Evolutionary conservation across 2,329 filamentous ascomycete species (phyloP).

Genomic region (Paraphaeosphaeria minitans): DNA sequence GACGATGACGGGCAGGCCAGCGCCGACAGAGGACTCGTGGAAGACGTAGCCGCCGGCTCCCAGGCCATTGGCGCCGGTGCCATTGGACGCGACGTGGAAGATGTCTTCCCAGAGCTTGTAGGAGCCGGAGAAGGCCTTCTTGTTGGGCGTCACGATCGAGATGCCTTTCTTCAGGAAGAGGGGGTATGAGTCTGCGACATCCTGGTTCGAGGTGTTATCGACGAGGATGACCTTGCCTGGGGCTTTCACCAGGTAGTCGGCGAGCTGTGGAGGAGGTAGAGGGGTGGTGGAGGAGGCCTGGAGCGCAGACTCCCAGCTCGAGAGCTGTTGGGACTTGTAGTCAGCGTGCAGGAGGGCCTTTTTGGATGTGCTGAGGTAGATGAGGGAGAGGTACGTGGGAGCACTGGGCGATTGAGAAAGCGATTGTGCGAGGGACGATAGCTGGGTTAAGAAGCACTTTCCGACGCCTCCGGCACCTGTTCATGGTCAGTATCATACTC

Average conservation of each 20-base stretch:
- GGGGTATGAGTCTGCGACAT: conserved; percentile 83
- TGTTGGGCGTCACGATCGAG: conserved; percentile 94
- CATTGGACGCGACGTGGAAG: conserved; percentile 72
- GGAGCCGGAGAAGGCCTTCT: conserved; percentile 91
- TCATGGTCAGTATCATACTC: conserved; percentile 11
- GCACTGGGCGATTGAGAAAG: conserved; percentile 58
- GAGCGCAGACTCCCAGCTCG: conserved; percentile 65
- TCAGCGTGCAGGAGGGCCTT: conserved; percentile 78
- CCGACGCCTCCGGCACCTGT: conserved; percentile 90
- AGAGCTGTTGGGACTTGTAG: conserved; percentile 65
- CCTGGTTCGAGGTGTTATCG: conserved; percentile 93
- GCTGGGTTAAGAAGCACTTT: conserved; percentile 85
- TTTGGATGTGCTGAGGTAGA: conserved; percentile 85
- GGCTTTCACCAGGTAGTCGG: conserved; percentile 76
- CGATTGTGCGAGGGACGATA: conserved; percentile 69
- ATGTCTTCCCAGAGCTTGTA: conserved; percentile 86
- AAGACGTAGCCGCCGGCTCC: conserved; percentile 73
- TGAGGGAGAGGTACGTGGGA: conserved; percentile 72
- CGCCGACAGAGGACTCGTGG: conserved; percentile 94
- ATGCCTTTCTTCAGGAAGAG: conserved; percentile 79
- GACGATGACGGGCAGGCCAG: conserved; percentile 89
- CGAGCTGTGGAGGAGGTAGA: conserved; percentile 70
- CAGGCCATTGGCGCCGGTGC: conserved; percentile 54
- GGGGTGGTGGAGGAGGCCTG: conserved; percentile 67
- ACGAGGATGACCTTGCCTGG: conserved; percentile 82